Base-by-base conservation (phyloP, 768 basidiomycete genomes). In the Hygrophoropsis aurantiaca region DNA sequence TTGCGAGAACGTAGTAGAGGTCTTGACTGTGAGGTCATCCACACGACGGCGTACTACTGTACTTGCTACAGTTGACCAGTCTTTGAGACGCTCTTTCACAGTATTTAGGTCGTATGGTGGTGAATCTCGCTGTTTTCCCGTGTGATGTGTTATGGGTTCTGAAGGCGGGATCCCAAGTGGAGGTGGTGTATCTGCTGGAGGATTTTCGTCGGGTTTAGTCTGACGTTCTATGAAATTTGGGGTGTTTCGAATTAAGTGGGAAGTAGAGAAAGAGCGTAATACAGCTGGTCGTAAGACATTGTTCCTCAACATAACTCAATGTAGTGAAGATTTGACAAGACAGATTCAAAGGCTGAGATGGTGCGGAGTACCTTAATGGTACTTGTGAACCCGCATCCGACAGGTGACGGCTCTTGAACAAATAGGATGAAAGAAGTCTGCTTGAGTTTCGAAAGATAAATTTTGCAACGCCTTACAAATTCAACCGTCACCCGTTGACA, bases 1-100 rank as follows among this genome's bases (percentile, higher is more conserved):
- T 56, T 83, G 76, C 35, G 84, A 83, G 55, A 95, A 81, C 4
- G 77, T 81, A 6, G 71, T 67, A 52, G 78, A 77, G 2, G 88
- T 77, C 5, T 62, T 64, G 8, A 70, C 67, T 0, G 87, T 83
- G 53, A 87, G 77, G 35, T 66, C 71, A 60, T 87, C 82, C 35
- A 81, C 73, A 34, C 73, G 75, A 48, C 69, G 70, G 39, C 84
- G 79, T 46, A 85, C 64, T 21, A 65, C 64, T 18, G 61, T 51
- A 15, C 61, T 55, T 4, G 70, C 56, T 32, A 58, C 47, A 44
- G 58, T 53, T 36, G 79, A 65, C 83, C 80, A 82, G 42, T 77
- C 73, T 51, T 65, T 71, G 47, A 72, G 47, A 42, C 59, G 61
- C 25, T 49, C 56, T 32, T 71, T 69, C 46, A 80, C 47, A 39